Evolutionary conservation across 164 flowering plant species (phyloP), one percentile per base, ranked within the genome.

Genomic region (Akebia trifoliata): DNA sequence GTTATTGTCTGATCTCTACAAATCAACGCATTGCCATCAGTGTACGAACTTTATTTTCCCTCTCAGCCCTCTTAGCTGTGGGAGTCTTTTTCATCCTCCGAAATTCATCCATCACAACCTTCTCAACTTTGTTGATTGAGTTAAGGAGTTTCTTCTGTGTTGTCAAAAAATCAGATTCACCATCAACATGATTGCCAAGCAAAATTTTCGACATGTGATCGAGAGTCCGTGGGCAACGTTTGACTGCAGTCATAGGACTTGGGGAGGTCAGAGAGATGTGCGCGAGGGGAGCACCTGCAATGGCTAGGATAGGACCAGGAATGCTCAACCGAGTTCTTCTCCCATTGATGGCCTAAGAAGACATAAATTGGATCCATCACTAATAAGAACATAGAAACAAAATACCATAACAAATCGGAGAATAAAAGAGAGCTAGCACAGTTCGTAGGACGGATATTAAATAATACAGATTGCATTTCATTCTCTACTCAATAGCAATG

Each of bases 1-100:
- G 44, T 50, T 43, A 50, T 42, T 32, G 44, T 43, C 12, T 51
- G 17, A 54, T 49, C 28, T 42, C 43, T 56, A 56, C 44, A 50
- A 40, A 54, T 78, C 74, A 85, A 8, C 96, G 80, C 85, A 88
- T 74, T 10, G 96, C 74, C 96, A 79, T 78, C 64, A 86, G 45
- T 25, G 84, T 80, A 0, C 86, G 75, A 0, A 87, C 80, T 59
- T 61, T 75, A 26, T 70, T 82, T 49, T 79, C 76, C 26, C 93
- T 78, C 51, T 84, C 93, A 0, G 73, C 87, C 57, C 66, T 80
- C 65, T 70, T 84, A 15, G 85, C 86, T 37, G 57, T 67, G 0
- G 90, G 90, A 1, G 93, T 82, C 50, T 68, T 68, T 72, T 86
- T 79, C 54, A 81, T 52, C 58, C 64, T 82, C 35, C 42, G 60